These are phyloP conservation scores for Trypanosoma congolense DNA, from an alignment of 208 protist species.

Conservation along the genomic window DNA sequence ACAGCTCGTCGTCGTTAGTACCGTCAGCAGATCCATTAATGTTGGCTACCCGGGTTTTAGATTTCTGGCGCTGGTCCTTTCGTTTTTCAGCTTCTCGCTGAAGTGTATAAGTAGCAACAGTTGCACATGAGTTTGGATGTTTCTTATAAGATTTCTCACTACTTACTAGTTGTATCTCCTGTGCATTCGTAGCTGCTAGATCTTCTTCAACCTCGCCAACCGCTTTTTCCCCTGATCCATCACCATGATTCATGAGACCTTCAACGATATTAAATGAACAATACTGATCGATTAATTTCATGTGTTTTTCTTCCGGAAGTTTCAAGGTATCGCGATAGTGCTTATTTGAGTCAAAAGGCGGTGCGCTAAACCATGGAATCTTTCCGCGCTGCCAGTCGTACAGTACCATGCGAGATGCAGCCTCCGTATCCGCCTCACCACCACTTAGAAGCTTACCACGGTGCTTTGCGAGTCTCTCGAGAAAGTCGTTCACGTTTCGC, in stretches of 20 bases:
- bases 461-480: slow-evolving; percentile 93
- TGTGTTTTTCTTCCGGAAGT: slow-evolving; percentile 61
- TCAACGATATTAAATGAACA: slow-evolving; percentile 81
- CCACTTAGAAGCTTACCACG: slow-evolving; percentile 94
- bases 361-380: slow-evolving; percentile 95
- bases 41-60: no score
- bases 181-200: slow-evolving; percentile 22
- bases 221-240: slow-evolving; percentile 14
- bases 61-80: slow-evolving; percentile 24
- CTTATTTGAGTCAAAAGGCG: slow-evolving; percentile 88
- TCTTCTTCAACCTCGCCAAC: no score
- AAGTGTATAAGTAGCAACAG: slow-evolving; percentile 47
- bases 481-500: slow-evolving; percentile 94
- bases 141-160: slow-evolving; percentile 8
- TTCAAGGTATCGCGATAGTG: slow-evolving; percentile 76
- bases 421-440: slow-evolving; percentile 92
- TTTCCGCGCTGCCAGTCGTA: slow-evolving; percentile 97
- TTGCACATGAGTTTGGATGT: slow-evolving; percentile 25
- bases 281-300: slow-evolving; percentile 88
- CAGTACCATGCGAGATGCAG: slow-evolving; percentile 95
- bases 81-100: slow-evolving; percentile 45
- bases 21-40: neutral
- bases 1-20: slow-evolving; percentile 36
- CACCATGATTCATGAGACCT: slow-evolving; percentile 46
- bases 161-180: neutral